Percentiles rank a stretch among this genome's conserved stretches.
Evolutionary conservation across 2,329 filamentous ascomycete species (phyloP).

Genomic region (Phyllosticta citrichinensis): DNA sequence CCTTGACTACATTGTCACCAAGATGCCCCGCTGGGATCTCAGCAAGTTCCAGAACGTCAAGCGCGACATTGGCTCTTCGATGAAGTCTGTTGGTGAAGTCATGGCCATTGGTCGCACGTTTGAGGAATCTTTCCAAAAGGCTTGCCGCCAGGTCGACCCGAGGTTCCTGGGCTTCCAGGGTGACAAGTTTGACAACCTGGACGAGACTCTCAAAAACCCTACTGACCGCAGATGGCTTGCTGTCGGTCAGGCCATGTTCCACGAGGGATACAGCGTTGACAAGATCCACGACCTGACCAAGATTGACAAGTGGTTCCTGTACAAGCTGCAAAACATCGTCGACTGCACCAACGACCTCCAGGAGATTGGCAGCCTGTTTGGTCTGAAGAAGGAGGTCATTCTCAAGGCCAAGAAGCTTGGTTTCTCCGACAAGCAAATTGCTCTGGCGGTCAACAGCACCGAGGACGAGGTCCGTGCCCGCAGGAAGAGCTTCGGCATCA

Average conservation of each 20-base stretch:
- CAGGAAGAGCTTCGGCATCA: slow-evolving; percentile 78
- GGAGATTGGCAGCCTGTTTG: slow-evolving; percentile 70
- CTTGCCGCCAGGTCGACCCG: slow-evolving; percentile 92
- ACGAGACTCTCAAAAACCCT: slow-evolving; percentile 81
- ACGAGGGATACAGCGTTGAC: slow-evolving; percentile 91
- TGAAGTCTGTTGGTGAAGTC: slow-evolving; percentile 98
- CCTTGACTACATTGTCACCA: slow-evolving; percentile 95
- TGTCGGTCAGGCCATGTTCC: slow-evolving; percentile 94
- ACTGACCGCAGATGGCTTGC: slow-evolving; percentile 96
- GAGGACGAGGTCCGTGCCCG: slow-evolving; percentile 84
- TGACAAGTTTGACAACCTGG: slow-evolving; percentile 86
- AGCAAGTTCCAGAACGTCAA: slow-evolving; percentile 99
- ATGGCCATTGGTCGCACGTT: slow-evolving; percentile 99
- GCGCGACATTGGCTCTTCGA: slow-evolving; percentile 90
- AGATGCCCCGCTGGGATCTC: slow-evolving; percentile 97
- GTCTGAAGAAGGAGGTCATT: slow-evolving; percentile 79
- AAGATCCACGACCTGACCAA: slow-evolving; percentile 87
- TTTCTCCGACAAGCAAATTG: slow-evolving; percentile 95
- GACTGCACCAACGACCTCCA: slow-evolving; percentile 81
- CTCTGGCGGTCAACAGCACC: slow-evolving; percentile 68
- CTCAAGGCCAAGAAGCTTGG: slow-evolving; percentile 93
- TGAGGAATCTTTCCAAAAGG: slow-evolving; percentile 98
- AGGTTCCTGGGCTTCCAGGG: slow-evolving; percentile 88
- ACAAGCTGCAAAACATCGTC: slow-evolving; percentile 97
- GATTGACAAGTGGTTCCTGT: slow-evolving; percentile 98